Evolutionary conservation across 345 rosid genomes (phyloP).

Genomic region (Brassica napus): DNA sequence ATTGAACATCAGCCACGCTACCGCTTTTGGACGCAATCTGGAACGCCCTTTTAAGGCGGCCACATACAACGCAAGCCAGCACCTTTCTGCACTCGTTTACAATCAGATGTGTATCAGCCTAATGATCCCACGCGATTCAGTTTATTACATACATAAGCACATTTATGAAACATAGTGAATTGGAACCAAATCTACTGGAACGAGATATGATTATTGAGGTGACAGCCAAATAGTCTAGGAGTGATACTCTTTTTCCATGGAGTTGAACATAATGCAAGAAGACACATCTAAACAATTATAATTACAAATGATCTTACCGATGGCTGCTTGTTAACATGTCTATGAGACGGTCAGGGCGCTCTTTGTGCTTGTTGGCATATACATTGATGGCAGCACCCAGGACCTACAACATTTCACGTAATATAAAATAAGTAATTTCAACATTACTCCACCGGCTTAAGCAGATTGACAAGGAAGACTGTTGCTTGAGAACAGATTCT

Average conservation of each 20-base stretch:
- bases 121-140: not conserved
- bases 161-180: not conserved
- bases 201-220: not conserved
- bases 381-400: constrained; percentile 95
- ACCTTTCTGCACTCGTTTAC: constrained; percentile 68
- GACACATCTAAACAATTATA: not conserved
- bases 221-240: not conserved
- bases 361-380: constrained; percentile 95
- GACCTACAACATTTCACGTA: constrained; percentile 54
- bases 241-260: not conserved
- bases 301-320: constrained; percentile 51
- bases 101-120: constrained; percentile 18
- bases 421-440: not conserved
- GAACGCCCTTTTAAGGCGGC: constrained; percentile 96
- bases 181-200: not conserved
- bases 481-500: not conserved
- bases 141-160: not conserved
- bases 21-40: constrained; percentile 95
- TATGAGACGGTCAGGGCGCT: constrained; percentile 93
- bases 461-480: not conserved
- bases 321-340: constrained; percentile 98
- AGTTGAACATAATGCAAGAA: not conserved
- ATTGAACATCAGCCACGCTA: constrained; percentile 97
- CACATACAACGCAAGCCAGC: constrained; percentile 94
- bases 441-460: not conserved